These are phyloP conservation scores for Gelatoporia subvermispora DNA, from an alignment of 768 basidiomycete species.

Conservation along the genomic window DNA sequence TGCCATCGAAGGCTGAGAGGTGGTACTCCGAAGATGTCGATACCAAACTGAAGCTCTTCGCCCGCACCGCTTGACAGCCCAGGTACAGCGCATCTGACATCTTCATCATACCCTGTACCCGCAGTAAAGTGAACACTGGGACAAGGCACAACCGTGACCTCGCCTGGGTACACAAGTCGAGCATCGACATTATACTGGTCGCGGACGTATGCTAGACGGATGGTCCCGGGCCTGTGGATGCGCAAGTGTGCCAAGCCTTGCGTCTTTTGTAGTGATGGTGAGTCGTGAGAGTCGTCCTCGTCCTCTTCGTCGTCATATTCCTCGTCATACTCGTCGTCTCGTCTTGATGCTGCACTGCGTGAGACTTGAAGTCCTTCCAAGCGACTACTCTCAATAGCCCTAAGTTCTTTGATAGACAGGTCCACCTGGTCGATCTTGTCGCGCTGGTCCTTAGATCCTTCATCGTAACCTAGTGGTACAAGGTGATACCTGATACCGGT, in stretches of 20 bases:
- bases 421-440: slow-evolving; percentile 51
- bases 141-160: slow-evolving; percentile 76
- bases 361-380: slow-evolving; percentile 45
- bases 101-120: slow-evolving; percentile 38
- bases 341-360: slow-evolving; percentile 30
- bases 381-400: slow-evolving; percentile 57
- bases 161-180: slow-evolving; percentile 57
- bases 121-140: slow-evolving; percentile 65
- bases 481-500: slow-evolving; percentile 68
- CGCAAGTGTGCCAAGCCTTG: slow-evolving; percentile 73
- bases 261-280: slow-evolving; percentile 57
- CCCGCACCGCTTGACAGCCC: slow-evolving; percentile 37
- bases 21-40: slow-evolving; percentile 68
- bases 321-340: slow-evolving; percentile 56
- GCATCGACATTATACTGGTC: slow-evolving; percentile 71
- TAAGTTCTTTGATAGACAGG: slow-evolving; percentile 59
- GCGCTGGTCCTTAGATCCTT: slow-evolving; percentile 25
- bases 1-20: slow-evolving; percentile 77
- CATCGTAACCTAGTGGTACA: slow-evolving; percentile 53
- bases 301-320: slow-evolving; percentile 68
- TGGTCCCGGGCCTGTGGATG: slow-evolving; percentile 64
- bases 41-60: slow-evolving; percentile 52
- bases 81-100: slow-evolving; percentile 51
- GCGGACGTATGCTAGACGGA: slow-evolving; percentile 70
- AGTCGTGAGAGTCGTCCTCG: slow-evolving; percentile 26